Evolutionary conservation across 2,329 filamentous ascomycete genomes (phyloP).

Genomic region (Erysiphe neolycopersici): DNA sequence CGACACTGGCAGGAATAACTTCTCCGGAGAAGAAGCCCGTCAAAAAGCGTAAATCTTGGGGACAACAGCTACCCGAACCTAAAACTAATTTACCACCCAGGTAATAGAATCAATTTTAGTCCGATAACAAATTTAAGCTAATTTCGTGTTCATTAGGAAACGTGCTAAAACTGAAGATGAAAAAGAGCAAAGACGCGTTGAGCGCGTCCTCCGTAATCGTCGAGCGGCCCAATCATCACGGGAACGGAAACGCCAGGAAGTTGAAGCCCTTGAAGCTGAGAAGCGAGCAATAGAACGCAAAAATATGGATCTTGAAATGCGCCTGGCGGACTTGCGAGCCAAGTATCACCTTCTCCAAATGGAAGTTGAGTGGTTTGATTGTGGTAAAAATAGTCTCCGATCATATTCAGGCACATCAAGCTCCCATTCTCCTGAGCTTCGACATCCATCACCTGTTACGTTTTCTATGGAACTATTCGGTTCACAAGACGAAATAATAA

Average conservation of each 20-base stretch:
- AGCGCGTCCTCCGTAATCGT: constrained; percentile 88
- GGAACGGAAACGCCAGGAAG: constrained; percentile 37
- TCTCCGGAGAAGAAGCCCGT: constrained; percentile 37
- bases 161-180: constrained; percentile 97
- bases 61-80: constrained; percentile 82
- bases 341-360: constrained; percentile 9
- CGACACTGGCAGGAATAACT: constrained; percentile 7
- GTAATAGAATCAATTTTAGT: constrained; percentile 21
- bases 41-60: constrained; percentile 98
- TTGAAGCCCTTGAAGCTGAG: constrained; percentile 51
- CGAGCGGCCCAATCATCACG: constrained; percentile 89
- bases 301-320: constrained; percentile 42
- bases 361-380: constrained; percentile 8
- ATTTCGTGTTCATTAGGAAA: constrained; percentile 31
- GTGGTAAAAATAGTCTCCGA: constrained; percentile 15
- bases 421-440: constrained; percentile 18
- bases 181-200: constrained; percentile 92
- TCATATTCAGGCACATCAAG: constrained; percentile 18
- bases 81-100: constrained; percentile 89
- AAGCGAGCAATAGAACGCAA: constrained; percentile 39
- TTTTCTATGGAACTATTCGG: constrained; percentile 32
- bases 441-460: constrained; percentile 19
- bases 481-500: constrained; percentile 14
- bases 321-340: constrained; percentile 18
- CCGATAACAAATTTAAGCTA: neutral